These are phyloP conservation scores for Hura crepitans DNA, from an alignment of 441 rosid genomes.

Conservation along the genomic window DNA sequence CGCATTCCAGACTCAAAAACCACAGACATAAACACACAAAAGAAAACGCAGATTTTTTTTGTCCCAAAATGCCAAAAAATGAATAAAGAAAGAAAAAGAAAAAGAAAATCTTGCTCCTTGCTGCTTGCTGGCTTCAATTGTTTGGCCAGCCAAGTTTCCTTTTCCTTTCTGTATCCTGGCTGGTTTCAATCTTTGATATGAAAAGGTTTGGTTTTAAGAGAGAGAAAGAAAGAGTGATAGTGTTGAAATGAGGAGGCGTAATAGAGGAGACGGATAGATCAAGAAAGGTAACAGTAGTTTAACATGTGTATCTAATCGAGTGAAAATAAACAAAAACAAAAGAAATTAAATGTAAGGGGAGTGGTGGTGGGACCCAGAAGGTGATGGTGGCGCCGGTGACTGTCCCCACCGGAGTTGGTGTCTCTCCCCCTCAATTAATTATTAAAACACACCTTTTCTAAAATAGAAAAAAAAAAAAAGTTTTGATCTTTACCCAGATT, in stretches of 20 bases:
- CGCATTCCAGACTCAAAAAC: constrained; percentile 9
- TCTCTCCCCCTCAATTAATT: neutral
- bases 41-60: neutral
- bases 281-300: neutral
- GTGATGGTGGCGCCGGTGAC: constrained; percentile 47
- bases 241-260: constrained; percentile 23
- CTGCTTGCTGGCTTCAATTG: constrained; percentile 10
- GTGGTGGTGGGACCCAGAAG: constrained; percentile 35
- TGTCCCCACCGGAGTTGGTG: constrained; percentile 38
- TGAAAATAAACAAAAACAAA: neutral
- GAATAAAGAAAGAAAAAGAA: constrained; percentile 7
- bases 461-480: neutral
- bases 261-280: constrained; percentile 27
- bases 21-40: constrained; percentile 11
- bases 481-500: neutral
- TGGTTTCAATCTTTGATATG: constrained; percentile 29
- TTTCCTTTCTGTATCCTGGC: constrained; percentile 29
- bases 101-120: constrained; percentile 1
- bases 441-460: no score
- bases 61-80: neutral
- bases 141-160: constrained; percentile 30
- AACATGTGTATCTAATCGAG: neutral
- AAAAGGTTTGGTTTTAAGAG: constrained; percentile 22
- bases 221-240: constrained; percentile 20
- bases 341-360: neutral